Percentiles rank a stretch among this genome's conserved stretches.
phyloP scores from a whole-genome alignment of 1,139 yeast species.

The Suhomyces terraborum region DNA sequence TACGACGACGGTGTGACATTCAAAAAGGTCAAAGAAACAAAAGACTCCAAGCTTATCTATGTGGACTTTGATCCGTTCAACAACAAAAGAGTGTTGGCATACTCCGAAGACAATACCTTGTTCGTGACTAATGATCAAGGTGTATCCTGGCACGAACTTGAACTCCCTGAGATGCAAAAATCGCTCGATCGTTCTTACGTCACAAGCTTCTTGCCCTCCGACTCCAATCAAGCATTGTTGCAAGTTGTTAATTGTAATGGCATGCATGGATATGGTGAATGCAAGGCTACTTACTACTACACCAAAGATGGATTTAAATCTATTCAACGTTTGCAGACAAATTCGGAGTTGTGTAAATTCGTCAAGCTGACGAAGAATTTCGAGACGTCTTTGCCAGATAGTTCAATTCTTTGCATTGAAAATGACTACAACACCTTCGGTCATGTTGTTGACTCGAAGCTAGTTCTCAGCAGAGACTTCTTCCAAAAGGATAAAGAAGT shows the following conservation, averaged over 20 bases:
- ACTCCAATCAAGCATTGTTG: constrained; percentile 43
- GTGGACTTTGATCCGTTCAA: constrained; percentile 49
- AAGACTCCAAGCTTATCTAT: constrained; percentile 26
- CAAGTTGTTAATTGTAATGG: not conserved
- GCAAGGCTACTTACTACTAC: constrained; percentile 44
- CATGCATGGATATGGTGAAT: constrained; percentile 23
- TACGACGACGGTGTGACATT: constrained; percentile 62
- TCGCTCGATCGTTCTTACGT: not conserved
- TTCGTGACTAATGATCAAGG: constrained; percentile 62
- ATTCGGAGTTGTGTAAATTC: constrained; percentile 51
- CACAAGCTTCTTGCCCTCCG: constrained; percentile 40
- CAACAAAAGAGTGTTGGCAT: constrained; percentile 54
- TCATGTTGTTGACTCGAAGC: constrained; percentile 41
- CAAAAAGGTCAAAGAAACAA: constrained; percentile 36
- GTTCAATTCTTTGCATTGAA: constrained; percentile 52
- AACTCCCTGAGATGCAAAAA: constrained; percentile 12
- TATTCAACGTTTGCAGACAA: constrained; percentile 34
- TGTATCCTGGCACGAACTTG: constrained; percentile 53
- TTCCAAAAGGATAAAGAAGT: constrained; percentile 39
- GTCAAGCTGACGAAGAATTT: constrained; percentile 47
- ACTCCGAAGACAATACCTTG: constrained; percentile 42
- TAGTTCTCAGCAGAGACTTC: constrained; percentile 56
- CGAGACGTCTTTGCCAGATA: constrained; percentile 37
- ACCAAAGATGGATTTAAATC: constrained; percentile 57
- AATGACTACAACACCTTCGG: constrained; percentile 47